Evolutionary conservation across 2,329 filamentous ascomycete genomes (phyloP), one percentile per base, ranked within the genome.

Genomic region (Fusarium liriodendri): DNA sequence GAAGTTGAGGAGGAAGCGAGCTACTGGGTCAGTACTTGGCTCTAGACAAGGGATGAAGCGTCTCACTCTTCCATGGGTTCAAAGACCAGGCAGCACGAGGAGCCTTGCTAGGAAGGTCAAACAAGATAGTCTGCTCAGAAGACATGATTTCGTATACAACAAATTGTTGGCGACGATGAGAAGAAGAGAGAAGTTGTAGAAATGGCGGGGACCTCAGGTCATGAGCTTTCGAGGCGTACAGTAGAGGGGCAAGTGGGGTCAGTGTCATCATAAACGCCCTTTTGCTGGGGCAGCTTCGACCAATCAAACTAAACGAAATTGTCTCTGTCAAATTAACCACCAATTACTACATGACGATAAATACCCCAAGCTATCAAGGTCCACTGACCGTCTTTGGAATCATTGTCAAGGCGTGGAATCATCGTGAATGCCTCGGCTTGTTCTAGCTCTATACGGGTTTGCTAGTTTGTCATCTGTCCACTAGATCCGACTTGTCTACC

Each of bases 1-100:
- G 83, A 87, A 93, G 82, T 94, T 94, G 52, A 94, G 82, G 3
- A 88, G 79, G 65, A 94, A 81, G 2, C 92, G 90, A 52, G 89
- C 92, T 93, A 62, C 6, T 2, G 11, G 18, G 64, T 70, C 55
- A 73, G 61, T 61, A 14, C 42, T 37, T 22, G 20, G 6, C 52
- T n/a, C 58, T 42, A 10, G 22, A 50, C 42, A n/a, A 25, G 13
- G 20, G 33, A 38, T 18, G 7, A 14, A 29, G 6, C 6, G 20
- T 60, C 78, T 76, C 82, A 92, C 91, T 90, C 82, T 92, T 94
- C 92, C 91, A 94, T 1, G 92, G 89, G 79, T 94, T 94, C 54
- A 89, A 82, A 1, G 91, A 92, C 92, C 92, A 94, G 9, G 82
- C 82, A 42, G 83, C 80, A 18, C 83, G 83, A 22, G 83, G 79